Conservation (phyloP, 2,329 filamentous ascomycete species). For the Orbilia oligospora region DNA sequence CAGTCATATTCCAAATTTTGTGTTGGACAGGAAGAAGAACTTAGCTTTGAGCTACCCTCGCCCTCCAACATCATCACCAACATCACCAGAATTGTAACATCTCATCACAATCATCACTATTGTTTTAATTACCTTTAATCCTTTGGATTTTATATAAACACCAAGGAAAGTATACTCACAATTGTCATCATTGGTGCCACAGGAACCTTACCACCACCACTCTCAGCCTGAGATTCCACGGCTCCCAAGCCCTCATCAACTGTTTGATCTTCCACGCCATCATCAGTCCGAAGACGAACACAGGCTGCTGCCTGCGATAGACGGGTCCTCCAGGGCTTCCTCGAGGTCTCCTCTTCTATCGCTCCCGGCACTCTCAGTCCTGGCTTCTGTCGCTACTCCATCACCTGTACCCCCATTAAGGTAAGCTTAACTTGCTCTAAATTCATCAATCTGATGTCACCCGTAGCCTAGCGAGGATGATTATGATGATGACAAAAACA, state of each 20-base stretch:
- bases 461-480: conserved; percentile 34
- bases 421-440: conserved; percentile 60
- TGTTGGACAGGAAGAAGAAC: conserved; percentile 13
- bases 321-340: conserved; percentile 62
- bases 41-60: background rate
- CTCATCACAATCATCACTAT: background rate
- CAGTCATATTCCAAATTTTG: conserved; percentile 43
- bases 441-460: conserved; percentile 61
- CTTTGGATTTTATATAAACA: background rate
- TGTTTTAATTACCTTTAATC: background rate
- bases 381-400: conserved; percentile 64
- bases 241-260: conserved; percentile 54
- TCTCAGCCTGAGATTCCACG: conserved; percentile 58
- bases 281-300: conserved; percentile 49
- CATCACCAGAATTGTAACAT: no score
- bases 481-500: conserved; percentile 45
- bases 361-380: conserved; percentile 62
- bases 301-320: conserved; percentile 60
- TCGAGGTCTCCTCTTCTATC: conserved; percentile 64
- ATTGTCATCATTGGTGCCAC: conserved; percentile 26
- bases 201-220: conserved; percentile 61
- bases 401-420: conserved; percentile 63
- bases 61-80: background rate
- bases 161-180: conserved; percentile 21
- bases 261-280: conserved; percentile 58